Base-by-base conservation (phyloP, 2,329 filamentous ascomycete species). In the Fusarium xylarioides region DNA sequence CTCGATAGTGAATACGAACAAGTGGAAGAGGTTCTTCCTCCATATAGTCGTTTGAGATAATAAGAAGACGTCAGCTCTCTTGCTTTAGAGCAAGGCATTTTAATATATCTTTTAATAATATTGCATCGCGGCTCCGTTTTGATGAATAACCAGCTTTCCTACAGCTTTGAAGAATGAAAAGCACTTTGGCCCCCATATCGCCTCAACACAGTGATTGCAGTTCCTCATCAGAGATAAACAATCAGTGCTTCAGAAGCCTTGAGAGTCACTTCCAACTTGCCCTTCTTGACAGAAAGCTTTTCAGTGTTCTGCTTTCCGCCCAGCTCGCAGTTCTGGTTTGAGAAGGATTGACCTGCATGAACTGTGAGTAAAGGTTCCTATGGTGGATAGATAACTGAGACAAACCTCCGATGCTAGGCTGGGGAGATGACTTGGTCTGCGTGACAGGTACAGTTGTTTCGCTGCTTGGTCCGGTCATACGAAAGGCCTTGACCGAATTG, bases 341-440 rank as follows among this genome's bases (percentile, higher is more conserved):
- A 59, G 6, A 59, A 52, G 2, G 28, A 59, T 52, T 59, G 44
- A 4, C 56, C 56, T 52, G 1, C 2, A 18, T n/a, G 11, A 21
- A 16, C 21, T 30, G 0, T 59, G 10, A 32, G 26, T 5, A 15
- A 23, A 15, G 4, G 6, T 7, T 4, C 10, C 16, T 4, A 26
- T 1, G 0, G 11, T 18, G 1, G 11, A 32, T 28, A 46, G 8
- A 14, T 10, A 19, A 12, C 8, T 19, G 23, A 5, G 11, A 46
- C 11, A 52, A 43, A 56, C 49, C 37, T 16, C 49, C 49, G 9
- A 61, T 61, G 2, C 37, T 56, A 5, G 58, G 58, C 4, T 61
- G 23, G 11, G 34, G 37, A 6, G 8, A n/a, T 4, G 30, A 34
- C 1, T 30, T 23, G 9, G 23, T 61, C 16, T 61, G 37, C 10